Base-by-base conservation (phyloP, 2,329 filamentous ascomycete genomes). In the Neopestalotiopsis sp. region DNA sequence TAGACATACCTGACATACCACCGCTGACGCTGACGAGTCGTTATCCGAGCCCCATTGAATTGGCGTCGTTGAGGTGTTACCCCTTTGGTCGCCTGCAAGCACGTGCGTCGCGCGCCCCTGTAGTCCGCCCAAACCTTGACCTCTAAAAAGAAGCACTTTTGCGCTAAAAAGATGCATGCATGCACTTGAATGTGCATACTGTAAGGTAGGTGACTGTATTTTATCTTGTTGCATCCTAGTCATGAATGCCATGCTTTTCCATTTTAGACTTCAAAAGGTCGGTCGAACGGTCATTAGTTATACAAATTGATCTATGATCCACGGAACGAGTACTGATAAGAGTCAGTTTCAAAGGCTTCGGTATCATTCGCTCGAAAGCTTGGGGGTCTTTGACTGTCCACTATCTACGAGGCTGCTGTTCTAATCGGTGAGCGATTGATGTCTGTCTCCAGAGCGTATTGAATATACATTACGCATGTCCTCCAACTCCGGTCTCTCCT, bases 401-500 rank as follows among this genome's bases (percentile, higher is more conserved):
- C n/a, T 17, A 53, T 53, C 45, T 53, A 24, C 32, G 28, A 62
- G 32, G 34, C 28, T 34, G n/a, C 34, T 10, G 34, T 10, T 7
- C 34, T 38, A 62, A 30, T 40, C 32, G 12, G 5, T n/a, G 34
- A 62, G 30, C 34, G 59, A 40, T 38, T 34, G 3, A 24, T 14
- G 12, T 12, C 17, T 62, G 59, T 34, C 59, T 34, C 59, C 5
- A 62, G 10, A 40, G 17, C 20, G 45, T n/a, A 53, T 14, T 20
- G 6, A 14, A 12, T 34, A 20, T 20, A 62, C 17, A 7, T 61
- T 20, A 34, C n/a, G 59, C 59, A 34, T 34, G 17, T 17, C 59
- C 32, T 17, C 30, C 34, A 71, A 70, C 68, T 70, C 71, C 70
- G 57, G 17, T 67, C 65, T 57, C 30, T 49, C 69, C 65, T 67